Base-by-base conservation (phyloP, 169 alveolate species). In the Eimeria praecox region DNA sequence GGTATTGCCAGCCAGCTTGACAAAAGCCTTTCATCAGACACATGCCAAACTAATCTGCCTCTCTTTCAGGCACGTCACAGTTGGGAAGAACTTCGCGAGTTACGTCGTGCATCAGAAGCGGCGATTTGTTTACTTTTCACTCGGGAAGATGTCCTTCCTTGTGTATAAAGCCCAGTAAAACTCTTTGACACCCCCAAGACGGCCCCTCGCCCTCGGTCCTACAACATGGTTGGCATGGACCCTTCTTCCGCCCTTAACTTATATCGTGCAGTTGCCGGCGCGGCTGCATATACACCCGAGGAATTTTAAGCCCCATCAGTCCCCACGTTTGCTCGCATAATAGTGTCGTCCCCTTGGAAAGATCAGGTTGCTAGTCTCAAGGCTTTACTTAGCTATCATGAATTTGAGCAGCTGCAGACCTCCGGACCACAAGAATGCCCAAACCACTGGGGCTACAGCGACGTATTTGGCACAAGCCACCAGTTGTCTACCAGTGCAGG, bases 51-150 rank as follows among this genome's bases (percentile, higher is more conserved):
- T 44, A 4, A 12, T 77, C 59, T 69, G 80, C 40, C 10, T n/a
- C 59, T 42, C 87, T 77, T 77, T 77, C 87, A 94, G 96, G 96
- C 99, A 98, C 87, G 99, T 98, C 54, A 96, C 97, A 56, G 96
- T 98, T 54, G 99, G 99, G 18, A 97, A 97, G 95, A 96, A 97
- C 85, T 98, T 98, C 49, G 99, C 98, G 27, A 95, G 98, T 71
- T 98, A 98, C 91, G 96, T 98, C 35, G 97, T 97, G 82, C 99
- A 98, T 83, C 98, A 97, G 95, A 96, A 97, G 86, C 97, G 97
- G 87, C 89, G 99, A 42, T 98, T 98, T 92, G 97, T 98, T 20
- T 97, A 97, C 93, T 98, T 98, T 92, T 90, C 97, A 38, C 83
- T 97, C 22, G 98, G 97, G 95, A 97, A 97, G 80, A 91, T 95